These are phyloP conservation scores for Cutaneotrichosporon daszewskae DNA, from an alignment of 1,284 basidiomycete species.

Conservation along the genomic window DNA sequence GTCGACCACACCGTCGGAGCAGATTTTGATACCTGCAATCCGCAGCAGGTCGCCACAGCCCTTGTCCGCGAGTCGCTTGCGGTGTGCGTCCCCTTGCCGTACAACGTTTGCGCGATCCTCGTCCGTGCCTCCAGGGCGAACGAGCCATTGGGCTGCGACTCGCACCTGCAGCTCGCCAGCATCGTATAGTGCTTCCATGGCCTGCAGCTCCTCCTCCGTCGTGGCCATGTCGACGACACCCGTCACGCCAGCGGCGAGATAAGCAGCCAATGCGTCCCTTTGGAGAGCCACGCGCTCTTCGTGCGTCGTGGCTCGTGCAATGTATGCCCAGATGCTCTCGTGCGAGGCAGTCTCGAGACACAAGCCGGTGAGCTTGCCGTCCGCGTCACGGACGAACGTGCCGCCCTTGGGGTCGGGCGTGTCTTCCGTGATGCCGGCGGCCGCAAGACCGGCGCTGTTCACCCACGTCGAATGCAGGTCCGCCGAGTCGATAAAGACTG, in stretches of 20 bases:
- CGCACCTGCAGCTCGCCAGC: slow-evolving; percentile 28
- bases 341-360: slow-evolving; percentile 24
- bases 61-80: slow-evolving; percentile 9
- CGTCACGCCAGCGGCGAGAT: slow-evolving; percentile 23
- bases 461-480: slow-evolving; percentile 31
- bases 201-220: slow-evolving; percentile 17
- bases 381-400: slow-evolving; percentile 21
- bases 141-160: slow-evolving; percentile 22
- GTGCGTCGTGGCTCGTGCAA: slow-evolving; percentile 13
- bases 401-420: slow-evolving; percentile 24
- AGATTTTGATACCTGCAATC: slow-evolving; percentile 34
- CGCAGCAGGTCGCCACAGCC: slow-evolving; percentile 21
- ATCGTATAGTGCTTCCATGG: no score
- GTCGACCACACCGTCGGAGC: slow-evolving; percentile 32
- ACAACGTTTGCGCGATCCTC: slow-evolving; percentile 17
- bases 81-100: slow-evolving; percentile 14
- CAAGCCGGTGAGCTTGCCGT: slow-evolving; percentile 25
- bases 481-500: slow-evolving; percentile 30
- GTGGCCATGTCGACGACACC: slow-evolving; percentile 32
- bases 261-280: slow-evolving; percentile 17
- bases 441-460: slow-evolving; percentile 24
- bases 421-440: slow-evolving; percentile 19
- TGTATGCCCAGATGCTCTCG: slow-evolving; percentile 26
- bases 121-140: slow-evolving; percentile 15
- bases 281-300: slow-evolving; percentile 17